Conservation (phyloP, 208 protist genomes). For the Leishmania aethiopica region DNA sequence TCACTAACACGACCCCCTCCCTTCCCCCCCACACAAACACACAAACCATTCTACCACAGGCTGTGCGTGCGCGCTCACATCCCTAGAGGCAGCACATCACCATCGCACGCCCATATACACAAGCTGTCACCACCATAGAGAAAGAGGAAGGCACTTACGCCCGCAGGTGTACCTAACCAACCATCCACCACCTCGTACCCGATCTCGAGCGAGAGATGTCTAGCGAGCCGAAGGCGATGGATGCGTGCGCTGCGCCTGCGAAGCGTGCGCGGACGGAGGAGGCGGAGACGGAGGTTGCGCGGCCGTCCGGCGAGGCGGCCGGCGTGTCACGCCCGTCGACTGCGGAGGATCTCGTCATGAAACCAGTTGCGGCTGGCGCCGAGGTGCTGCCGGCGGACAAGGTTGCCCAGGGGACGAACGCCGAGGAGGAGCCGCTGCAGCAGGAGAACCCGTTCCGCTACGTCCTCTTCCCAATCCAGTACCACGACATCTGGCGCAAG, state of each 20-base stretch:
- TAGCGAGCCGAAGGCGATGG: neutral
- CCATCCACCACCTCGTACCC: neutral
- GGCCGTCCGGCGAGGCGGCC: constrained; percentile 3
- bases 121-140: neutral
- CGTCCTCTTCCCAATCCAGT: constrained; percentile 98
- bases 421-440: constrained; percentile 91
- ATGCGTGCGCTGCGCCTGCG: neutral
- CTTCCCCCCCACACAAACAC: neutral
- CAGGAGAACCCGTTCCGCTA: constrained; percentile 97
- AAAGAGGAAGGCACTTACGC: neutral
- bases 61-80: neutral
- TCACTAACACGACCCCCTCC: neutral
- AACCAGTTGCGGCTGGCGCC: constrained; percentile 6
- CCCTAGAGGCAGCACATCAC: neutral
- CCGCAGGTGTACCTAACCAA: neutral
- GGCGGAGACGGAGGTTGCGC: neutral
- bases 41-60: neutral
- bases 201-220: neutral
- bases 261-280: neutral
- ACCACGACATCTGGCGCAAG: constrained; percentile 98
- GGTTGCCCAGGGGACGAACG: neutral
- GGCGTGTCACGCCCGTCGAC: neutral
- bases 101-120: neutral
- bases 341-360: constrained; percentile 5
- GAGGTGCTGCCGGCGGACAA: constrained; percentile 14